These are phyloP conservation scores for Phellinidium pouzarii DNA, from an alignment of 1,284 basidiomycete species.

Conservation along the genomic window DNA sequence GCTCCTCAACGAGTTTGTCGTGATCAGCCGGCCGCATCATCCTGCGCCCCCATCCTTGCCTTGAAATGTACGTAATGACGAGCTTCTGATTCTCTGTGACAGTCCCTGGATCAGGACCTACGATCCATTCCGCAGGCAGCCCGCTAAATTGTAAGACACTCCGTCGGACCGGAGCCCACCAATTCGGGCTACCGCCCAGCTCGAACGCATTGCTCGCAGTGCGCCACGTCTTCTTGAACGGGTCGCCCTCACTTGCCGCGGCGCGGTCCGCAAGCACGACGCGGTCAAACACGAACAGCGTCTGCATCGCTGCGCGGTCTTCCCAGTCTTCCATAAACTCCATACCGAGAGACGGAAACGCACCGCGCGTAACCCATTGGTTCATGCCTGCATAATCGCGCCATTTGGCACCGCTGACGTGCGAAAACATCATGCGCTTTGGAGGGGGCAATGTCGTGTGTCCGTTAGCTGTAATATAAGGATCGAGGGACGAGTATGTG, in stretches of 20 bases:
- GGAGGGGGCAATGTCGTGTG: constrained; percentile 64
- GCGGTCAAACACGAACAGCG: constrained; percentile 72
- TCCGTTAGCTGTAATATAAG: constrained; percentile 55
- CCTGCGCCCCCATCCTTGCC: constrained; percentile 78
- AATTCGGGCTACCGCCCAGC: constrained; percentile 64
- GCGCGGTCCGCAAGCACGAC: constrained; percentile 79
- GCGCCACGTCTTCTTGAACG: constrained; percentile 64
- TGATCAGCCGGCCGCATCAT: constrained; percentile 62
- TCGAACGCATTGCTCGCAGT: constrained; percentile 69
- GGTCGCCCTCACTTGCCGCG: constrained; percentile 66
- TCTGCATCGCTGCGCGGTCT: constrained; percentile 63
- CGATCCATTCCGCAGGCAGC: constrained; percentile 35
- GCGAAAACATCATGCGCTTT: constrained; percentile 68
- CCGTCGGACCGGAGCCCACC: constrained; percentile 75
- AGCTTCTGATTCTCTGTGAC: constrained; percentile 27
- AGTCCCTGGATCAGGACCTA: constrained; percentile 21
- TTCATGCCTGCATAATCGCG: constrained; percentile 83
- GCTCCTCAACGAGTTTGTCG: constrained; percentile 54
- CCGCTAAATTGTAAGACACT: constrained; percentile 69
- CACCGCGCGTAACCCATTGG: constrained; percentile 66
- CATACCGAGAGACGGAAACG: constrained; percentile 69
- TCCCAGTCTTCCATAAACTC: constrained; percentile 77
- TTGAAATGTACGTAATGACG: constrained; percentile 83
- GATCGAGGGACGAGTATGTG: constrained; percentile 76
- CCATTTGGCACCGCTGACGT: constrained; percentile 73